Evolutionary conservation across 1,284 basidiomycete species (phyloP).

Genomic region (Malassezia brasiliensis): DNA sequence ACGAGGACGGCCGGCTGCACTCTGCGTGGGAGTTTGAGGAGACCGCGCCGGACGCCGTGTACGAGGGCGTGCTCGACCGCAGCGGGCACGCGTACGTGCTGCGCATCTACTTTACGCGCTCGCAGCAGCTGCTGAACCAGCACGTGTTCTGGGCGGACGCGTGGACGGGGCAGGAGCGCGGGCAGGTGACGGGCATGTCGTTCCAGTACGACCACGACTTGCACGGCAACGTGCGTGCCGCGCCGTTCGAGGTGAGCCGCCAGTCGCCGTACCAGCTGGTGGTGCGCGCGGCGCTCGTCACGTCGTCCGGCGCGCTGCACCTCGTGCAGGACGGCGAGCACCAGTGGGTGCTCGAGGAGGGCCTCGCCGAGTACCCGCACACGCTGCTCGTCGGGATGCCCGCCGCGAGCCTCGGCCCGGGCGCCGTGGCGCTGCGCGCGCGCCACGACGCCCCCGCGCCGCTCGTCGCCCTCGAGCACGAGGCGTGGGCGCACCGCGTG

Average conservation of each 20-base stretch:
- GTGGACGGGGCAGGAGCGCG: conserved; percentile 51
- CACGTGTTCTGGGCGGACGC: conserved; percentile 59
- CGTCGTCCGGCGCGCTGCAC: conserved; percentile 69
- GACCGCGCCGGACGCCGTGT: conserved; percentile 42
- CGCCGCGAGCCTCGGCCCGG: conserved; percentile 53
- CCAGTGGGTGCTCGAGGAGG: conserved; percentile 75
- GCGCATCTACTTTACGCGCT: conserved; percentile 56
- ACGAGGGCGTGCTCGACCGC: conserved; percentile 56
- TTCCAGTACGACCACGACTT: conserved; percentile 63
- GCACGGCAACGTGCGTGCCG: conserved; percentile 60
- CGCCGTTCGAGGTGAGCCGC: conserved; percentile 54
- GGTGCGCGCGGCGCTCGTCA: conserved; percentile 58
- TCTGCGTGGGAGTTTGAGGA: conserved; percentile 41
- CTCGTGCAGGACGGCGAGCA: conserved; percentile 60
- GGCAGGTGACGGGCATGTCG: conserved; percentile 57
- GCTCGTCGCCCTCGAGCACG: conserved; percentile 6
- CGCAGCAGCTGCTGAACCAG: conserved; percentile 49
- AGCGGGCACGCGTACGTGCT: conserved; percentile 59
- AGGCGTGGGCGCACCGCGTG: conserved; percentile 51
- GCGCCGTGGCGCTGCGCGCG: conserved; percentile 34
- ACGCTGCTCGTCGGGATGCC: conserved; percentile 66
- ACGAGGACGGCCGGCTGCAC: conserved; percentile 23
- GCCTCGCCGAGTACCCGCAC: conserved; percentile 58
- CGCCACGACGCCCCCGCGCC: conserved; percentile 19
- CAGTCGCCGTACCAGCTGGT: conserved; percentile 51